phyloP scores from a whole-genome alignment of 2,329 filamentous ascomycete genomes.

The Plectosphaerella sp. region DNA sequence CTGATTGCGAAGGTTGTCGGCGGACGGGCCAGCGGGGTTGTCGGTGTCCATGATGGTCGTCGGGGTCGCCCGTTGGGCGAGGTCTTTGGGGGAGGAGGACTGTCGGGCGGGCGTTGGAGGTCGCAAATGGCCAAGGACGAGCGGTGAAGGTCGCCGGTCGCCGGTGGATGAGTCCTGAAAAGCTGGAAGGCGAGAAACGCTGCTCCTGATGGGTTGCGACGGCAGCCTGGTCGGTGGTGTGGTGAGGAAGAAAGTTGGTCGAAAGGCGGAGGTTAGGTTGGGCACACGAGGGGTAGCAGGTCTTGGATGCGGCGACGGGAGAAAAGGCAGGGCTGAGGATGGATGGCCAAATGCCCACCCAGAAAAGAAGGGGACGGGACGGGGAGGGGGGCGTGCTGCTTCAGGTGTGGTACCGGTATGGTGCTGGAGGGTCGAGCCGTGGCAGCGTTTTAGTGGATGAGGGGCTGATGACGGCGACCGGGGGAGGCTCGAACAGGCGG shows the following conservation, averaged over 20 bases:
- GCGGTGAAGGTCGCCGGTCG: conserved; percentile 8
- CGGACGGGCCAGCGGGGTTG: conserved; percentile 23
- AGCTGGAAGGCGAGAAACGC: background rate
- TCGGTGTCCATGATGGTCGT: conserved; percentile 44
- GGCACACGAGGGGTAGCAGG: conserved; percentile 1
- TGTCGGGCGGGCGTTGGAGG: conserved; percentile 6
- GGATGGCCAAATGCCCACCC: background rate
- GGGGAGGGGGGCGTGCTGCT: no score
- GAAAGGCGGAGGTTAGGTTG: background rate
- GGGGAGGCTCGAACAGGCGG: background rate
- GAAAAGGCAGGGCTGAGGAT: background rate
- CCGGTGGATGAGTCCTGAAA: background rate
- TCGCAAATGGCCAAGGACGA: conserved; percentile 1
- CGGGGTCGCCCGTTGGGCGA: no score
- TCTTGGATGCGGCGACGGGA: background rate
- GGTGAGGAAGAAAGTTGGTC: no score
- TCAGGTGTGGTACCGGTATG: no score
- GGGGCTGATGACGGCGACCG: background rate
- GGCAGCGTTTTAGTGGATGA: background rate
- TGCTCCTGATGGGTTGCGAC: background rate
- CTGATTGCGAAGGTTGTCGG: conserved; percentile 45
- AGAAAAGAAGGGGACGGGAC: background rate
- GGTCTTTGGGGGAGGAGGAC: no score
- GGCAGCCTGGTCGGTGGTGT: background rate
- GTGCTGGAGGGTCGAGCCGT: background rate